phyloP scores from a whole-genome alignment of 257 asterid species.

The Solanum virginianum region DNA sequence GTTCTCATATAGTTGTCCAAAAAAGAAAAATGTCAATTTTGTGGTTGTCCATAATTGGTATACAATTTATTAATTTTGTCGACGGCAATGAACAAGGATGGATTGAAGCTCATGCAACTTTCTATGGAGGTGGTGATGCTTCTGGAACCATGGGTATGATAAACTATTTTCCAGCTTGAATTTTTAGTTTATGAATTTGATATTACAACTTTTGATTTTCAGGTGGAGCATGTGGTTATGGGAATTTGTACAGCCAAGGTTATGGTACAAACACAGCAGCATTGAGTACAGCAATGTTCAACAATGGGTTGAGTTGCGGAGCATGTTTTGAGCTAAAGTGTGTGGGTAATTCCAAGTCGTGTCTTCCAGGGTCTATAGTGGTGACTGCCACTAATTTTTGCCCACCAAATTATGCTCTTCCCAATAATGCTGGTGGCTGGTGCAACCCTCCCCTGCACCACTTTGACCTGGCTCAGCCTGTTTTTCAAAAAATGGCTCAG shows the following conservation, averaged over 20 bases:
- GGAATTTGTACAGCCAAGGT: constrained; percentile 32
- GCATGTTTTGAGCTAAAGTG: constrained; percentile 31
- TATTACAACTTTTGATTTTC: neutral
- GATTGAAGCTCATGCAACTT: constrained; percentile 57
- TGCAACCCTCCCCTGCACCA: constrained; percentile 37
- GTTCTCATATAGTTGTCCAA: neutral
- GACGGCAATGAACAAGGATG: constrained; percentile 29
- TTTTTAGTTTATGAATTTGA: neutral
- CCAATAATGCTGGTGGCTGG: constrained; percentile 34
- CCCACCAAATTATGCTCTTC: constrained; percentile 26
- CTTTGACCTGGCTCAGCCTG: constrained; percentile 35
- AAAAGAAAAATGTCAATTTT: neutral
- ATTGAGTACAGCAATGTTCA: constrained; percentile 24
- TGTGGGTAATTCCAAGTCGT: constrained; percentile 9
- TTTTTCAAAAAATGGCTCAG: constrained; percentile 21
- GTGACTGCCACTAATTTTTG: constrained; percentile 32
- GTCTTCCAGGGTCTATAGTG: constrained; percentile 15
- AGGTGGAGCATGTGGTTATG: constrained; percentile 45
- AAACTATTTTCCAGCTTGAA: neutral
- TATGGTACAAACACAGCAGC: constrained; percentile 36
- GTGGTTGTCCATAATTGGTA: neutral
- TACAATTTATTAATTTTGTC: constrained; percentile 1
- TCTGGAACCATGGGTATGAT: constrained; percentile 52
- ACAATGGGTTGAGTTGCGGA: constrained; percentile 28
- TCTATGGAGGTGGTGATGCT: constrained; percentile 58